Base-by-base conservation (phyloP, 2,329 filamentous ascomycete genomes). In the Gliomastix tumulicola region DNA sequence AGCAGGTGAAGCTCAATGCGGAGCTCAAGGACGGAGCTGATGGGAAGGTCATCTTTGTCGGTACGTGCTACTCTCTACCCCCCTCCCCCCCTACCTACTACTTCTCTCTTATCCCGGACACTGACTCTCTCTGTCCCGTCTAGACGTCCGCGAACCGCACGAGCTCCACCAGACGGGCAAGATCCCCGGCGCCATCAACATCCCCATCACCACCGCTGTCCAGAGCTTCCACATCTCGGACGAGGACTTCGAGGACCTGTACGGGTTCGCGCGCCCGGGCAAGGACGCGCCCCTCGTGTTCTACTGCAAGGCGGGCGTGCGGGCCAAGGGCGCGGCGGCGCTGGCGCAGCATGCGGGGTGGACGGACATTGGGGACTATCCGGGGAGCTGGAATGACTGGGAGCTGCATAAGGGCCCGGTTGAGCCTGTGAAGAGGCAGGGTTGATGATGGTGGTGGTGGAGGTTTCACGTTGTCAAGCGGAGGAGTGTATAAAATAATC, bases 281-380 rank as follows among this genome's bases (percentile, higher is more conserved):
- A 66, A 65, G 41, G 68, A 76, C 31, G 56, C 60, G 21, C 68
- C 76, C 45, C 57, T 95, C 12, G 71, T 97, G 5, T 92, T 97
- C 52, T 97, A 95, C 60, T 98, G 92, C 65, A 94, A 88, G 65
- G 82, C 89, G 0, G 92, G 92, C 3, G 86, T 97, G 44, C 71
- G 92, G 54, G 88, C 86, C 48, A 68, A 71, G 32, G 76, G 84
- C 1, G 89, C 89, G 7, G 88, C 88, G 7, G 71, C 74, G 45
- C 60, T 96, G 57, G 92, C 92, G 21, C 68, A 69, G 49, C 74
- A 84, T 54, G 82, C 80, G 3, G 90, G 90, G 9, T 97, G 85
- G 71, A 60, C 63, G 34, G 74, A 71, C 7, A 76, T 85, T 0
- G 77, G 76, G 16, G 84, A 88, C 62, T 90, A 87, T 53, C 66